These are phyloP conservation scores for Oryza australiensis DNA, from an alignment of 176 grass and related monocot genomes.

Conservation along the genomic window DNA sequence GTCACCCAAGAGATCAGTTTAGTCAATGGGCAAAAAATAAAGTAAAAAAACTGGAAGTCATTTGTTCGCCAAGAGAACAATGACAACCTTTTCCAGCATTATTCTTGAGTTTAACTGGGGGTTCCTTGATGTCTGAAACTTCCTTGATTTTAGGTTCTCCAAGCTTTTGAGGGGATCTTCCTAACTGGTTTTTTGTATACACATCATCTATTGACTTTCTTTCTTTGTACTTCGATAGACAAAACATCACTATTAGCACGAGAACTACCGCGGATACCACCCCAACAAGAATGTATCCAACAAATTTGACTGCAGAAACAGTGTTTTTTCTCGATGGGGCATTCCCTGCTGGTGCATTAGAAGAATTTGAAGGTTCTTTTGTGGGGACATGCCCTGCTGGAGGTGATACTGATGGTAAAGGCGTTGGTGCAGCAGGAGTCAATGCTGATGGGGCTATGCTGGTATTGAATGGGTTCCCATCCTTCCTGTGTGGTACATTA, in stretches of 20 bases:
- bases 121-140: conserved; percentile 49
- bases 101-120: conserved; percentile 49
- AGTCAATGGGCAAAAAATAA: background rate
- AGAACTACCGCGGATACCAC: conserved; percentile 66
- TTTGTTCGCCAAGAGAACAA: conserved; percentile 25
- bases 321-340: conserved; percentile 43
- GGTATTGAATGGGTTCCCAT: conserved; percentile 97
- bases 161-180: conserved; percentile 49
- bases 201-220: conserved; percentile 46
- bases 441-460: conserved; percentile 73
- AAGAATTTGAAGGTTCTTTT: conserved; percentile 53
- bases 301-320: conserved; percentile 58
- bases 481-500: conserved; percentile 64
- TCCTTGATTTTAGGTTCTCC: conserved; percentile 63
- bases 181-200: conserved; percentile 48
- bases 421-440: conserved; percentile 37
- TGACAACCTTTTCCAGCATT: conserved; percentile 62
- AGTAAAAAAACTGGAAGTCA: background rate
- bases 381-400: conserved; percentile 52
- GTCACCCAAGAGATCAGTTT: background rate
- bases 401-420: conserved; percentile 44
- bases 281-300: conserved; percentile 80
- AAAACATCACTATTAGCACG: conserved; percentile 62
- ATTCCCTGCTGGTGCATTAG: conserved; percentile 46
- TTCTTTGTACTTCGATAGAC: conserved; percentile 82